These are phyloP conservation scores for Prasinococcaceae sp. DNA, from an alignment of 139 green algal genomes.

Conservation along the genomic window DNA sequence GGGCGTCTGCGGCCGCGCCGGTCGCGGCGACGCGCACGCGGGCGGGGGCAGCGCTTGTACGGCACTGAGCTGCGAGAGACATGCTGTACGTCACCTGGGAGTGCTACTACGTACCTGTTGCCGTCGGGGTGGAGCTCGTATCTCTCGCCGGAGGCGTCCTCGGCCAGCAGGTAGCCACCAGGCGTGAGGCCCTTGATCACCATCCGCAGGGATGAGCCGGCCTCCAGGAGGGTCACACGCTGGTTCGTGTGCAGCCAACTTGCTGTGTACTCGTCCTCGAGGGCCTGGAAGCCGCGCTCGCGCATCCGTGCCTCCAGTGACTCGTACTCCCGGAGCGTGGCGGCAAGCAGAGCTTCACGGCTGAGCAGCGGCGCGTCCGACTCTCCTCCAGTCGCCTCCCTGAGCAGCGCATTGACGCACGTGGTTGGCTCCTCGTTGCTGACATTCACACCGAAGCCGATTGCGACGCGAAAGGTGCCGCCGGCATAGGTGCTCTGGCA, in stretches of 20 bases:
- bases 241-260: slow-evolving; percentile 69
- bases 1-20: no score
- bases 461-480: slow-evolving; percentile 45
- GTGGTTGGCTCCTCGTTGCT: slow-evolving; percentile 74
- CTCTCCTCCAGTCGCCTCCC: neutral
- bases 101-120: slow-evolving; percentile 38
- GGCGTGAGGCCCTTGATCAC: slow-evolving; percentile 36
- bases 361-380: no score
- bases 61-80: neutral
- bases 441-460: slow-evolving; percentile 81
- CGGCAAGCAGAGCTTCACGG: no score
- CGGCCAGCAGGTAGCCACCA: slow-evolving; percentile 59
- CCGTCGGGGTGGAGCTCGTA: slow-evolving; percentile 82
- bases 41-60: neutral
- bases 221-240: slow-evolving; percentile 33
- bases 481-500: slow-evolving; percentile 63
- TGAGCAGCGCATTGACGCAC: slow-evolving; percentile 61
- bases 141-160: slow-evolving; percentile 32
- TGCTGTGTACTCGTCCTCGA: slow-evolving; percentile 49
- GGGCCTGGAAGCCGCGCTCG: slow-evolving; percentile 46
- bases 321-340: no score
- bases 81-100: neutral
- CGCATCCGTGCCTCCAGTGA: no score
- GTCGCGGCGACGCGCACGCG: no score
- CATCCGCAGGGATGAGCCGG: slow-evolving; percentile 14